Conservation (phyloP, 331 rosid species). For the Quercus lobata region DNA sequence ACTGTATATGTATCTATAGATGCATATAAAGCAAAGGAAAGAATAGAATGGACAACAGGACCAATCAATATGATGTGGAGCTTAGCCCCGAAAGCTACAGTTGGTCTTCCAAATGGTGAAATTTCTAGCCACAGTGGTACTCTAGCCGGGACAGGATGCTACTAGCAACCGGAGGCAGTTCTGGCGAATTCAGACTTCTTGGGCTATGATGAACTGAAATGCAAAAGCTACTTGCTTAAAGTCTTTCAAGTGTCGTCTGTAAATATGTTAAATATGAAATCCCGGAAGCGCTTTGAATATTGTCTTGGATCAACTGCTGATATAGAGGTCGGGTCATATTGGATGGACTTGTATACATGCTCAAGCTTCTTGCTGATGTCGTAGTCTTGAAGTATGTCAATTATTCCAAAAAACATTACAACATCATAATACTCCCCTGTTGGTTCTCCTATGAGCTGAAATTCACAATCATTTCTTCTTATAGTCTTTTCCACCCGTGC, state of each 20-base stretch:
- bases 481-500: slow-evolving; percentile 63
- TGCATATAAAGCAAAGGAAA: slow-evolving; percentile 11
- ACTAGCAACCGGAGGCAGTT: not conserved
- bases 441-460: slow-evolving; percentile 67
- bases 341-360: slow-evolving; percentile 86
- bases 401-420: slow-evolving; percentile 62
- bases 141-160: not conserved
- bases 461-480: slow-evolving; percentile 43
- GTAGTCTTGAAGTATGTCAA: slow-evolving; percentile 89
- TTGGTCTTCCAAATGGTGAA: not conserved
- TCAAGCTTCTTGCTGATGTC: slow-evolving; percentile 94
- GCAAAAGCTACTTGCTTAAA: not conserved
- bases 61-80: slow-evolving; percentile 2
- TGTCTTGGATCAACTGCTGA: slow-evolving; percentile 86
- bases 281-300: slow-evolving; percentile 75
- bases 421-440: slow-evolving; percentile 75
- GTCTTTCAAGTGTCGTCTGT: slow-evolving; percentile 37
- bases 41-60: not conserved
- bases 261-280: slow-evolving; percentile 59
- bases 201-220: not conserved
- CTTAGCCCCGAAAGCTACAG: not conserved
- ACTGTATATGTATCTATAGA: not conserved
- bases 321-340: slow-evolving; percentile 72
- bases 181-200: not conserved
- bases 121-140: not conserved